Percentiles rank a stretch among this genome's conserved stretches.
These are phyloP conservation scores for Blepharisma undulans DNA, from an alignment of 169 alveolate genomes.

Conservation along the genomic window DNA sequence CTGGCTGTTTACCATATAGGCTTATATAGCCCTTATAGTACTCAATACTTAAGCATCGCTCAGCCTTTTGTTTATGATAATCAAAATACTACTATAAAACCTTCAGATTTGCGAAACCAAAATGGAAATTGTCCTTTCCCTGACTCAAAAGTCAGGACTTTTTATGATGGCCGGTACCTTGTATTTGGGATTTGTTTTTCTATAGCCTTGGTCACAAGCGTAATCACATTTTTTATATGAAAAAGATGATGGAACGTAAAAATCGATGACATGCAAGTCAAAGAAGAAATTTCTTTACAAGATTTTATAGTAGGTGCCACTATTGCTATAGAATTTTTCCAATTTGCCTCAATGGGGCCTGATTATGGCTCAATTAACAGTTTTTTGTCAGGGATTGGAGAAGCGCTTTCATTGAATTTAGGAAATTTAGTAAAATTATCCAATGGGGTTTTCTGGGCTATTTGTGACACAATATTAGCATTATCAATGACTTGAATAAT, in stretches of 20 bases:
- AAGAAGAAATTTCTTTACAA: background rate
- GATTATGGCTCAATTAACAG: background rate
- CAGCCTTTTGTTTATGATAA: background rate
- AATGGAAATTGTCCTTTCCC: conserved; percentile 1
- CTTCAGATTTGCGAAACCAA: background rate
- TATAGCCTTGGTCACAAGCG: background rate
- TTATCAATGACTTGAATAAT: background rate
- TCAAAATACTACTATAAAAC: background rate
- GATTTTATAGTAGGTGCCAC: background rate
- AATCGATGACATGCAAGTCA: background rate
- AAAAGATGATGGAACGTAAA: conserved; percentile 9
- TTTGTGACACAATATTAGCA: background rate
- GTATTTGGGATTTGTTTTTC: background rate
- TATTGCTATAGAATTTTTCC: conserved; percentile 22
- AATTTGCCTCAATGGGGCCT: conserved; percentile 10
- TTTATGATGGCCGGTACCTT: background rate
- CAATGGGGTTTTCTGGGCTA: background rate
- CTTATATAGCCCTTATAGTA: background rate
- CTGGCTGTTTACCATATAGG: background rate
- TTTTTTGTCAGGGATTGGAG: background rate
- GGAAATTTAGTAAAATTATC: background rate
- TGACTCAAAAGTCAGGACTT: background rate
- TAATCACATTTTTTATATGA: background rate
- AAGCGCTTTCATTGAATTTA: background rate
- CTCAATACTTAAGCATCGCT: background rate